Conservation (phyloP, 768 basidiomycete species). For the Tylopilus cervinicoccineus region DNA sequence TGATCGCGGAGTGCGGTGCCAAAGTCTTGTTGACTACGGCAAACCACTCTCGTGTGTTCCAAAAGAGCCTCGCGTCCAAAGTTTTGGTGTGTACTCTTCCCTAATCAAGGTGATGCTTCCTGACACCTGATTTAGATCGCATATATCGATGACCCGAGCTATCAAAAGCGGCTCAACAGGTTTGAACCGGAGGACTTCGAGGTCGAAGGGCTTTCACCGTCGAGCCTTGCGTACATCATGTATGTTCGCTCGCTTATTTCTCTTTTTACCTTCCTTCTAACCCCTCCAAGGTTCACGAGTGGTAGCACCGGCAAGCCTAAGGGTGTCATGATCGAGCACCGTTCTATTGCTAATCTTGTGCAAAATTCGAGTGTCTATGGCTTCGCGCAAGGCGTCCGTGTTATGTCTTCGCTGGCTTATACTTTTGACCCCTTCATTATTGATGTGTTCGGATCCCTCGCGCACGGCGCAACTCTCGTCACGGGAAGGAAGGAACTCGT, state of each 20-base stretch:
- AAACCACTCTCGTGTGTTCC: conserved; percentile 20
- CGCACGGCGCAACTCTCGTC: conserved; percentile 20
- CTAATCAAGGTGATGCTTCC: background rate
- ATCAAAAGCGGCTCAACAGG: conserved; percentile 19
- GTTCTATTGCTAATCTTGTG: conserved; percentile 19
- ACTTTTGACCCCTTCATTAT: conserved; percentile 26
- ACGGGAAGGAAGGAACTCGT: conserved; percentile 25
- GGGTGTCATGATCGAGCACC: conserved; percentile 23
- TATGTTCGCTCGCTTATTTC: conserved; percentile 3
- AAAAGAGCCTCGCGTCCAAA: conserved; percentile 21
- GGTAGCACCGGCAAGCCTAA: conserved; percentile 24
- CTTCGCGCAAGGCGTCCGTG: conserved; percentile 21
- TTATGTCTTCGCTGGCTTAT: conserved; percentile 28
- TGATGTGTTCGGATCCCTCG: conserved; percentile 17
- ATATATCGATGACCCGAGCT: conserved; percentile 28
- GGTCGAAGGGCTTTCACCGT: conserved; percentile 18
- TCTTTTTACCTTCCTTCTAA: background rate
- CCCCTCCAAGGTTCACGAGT: conserved; percentile 16
- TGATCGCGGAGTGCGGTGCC: conserved; percentile 25
- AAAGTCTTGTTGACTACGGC: conserved; percentile 27
- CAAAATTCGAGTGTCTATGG: conserved; percentile 21
- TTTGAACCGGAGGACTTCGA: conserved; percentile 17
- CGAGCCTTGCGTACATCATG: conserved; percentile 27
- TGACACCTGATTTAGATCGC: conserved; percentile 15
- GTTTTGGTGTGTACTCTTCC: conserved; percentile 14